phyloP scores from a whole-genome alignment of 495 filamentous ascomycete species.

The Xylaria sp. region DNA sequence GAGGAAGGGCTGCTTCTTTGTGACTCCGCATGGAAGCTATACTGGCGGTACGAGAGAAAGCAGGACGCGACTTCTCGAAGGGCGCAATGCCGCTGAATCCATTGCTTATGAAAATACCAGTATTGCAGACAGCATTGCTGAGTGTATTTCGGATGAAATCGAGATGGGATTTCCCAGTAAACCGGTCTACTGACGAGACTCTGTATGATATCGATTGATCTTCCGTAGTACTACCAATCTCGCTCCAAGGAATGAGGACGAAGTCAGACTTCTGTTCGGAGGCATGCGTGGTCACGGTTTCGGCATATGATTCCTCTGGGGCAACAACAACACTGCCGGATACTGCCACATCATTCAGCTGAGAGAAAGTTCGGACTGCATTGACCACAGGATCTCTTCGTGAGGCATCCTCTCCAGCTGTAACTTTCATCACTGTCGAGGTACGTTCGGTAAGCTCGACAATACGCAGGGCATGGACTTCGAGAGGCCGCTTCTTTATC shows the following conservation, averaged over 20 bases:
- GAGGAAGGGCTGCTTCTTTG: conserved; percentile 53
- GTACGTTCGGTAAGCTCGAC: conserved; percentile 91
- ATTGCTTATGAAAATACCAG: conserved; percentile 84
- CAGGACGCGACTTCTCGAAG: conserved; percentile 43
- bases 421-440: conserved; percentile 94
- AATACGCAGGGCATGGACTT: conserved; percentile 86
- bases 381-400: conserved; percentile 88
- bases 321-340: conserved; percentile 80
- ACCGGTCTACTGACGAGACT: conserved; percentile 53
- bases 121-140: conserved; percentile 64
- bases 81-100: conserved; percentile 64
- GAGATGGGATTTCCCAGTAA: conserved; percentile 62
- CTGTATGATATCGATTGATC: conserved; percentile 51
- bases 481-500: conserved; percentile 61
- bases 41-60: conserved; percentile 59
- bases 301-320: conserved; percentile 78
- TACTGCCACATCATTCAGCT: conserved; percentile 82
- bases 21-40: conserved; percentile 63
- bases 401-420: conserved; percentile 78
- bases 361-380: conserved; percentile 87
- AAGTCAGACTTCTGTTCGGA: conserved; percentile 76
- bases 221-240: conserved; percentile 77
- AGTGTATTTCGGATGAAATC: conserved; percentile 72
- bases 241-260: conserved; percentile 89
- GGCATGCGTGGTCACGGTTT: conserved; percentile 72